A percentile compares a stretch with the other conserved stretches of the same genome.
phyloP scores from a whole-genome alignment of 306 rosid species.

The Gynostemma pentaphyllum region DNA sequence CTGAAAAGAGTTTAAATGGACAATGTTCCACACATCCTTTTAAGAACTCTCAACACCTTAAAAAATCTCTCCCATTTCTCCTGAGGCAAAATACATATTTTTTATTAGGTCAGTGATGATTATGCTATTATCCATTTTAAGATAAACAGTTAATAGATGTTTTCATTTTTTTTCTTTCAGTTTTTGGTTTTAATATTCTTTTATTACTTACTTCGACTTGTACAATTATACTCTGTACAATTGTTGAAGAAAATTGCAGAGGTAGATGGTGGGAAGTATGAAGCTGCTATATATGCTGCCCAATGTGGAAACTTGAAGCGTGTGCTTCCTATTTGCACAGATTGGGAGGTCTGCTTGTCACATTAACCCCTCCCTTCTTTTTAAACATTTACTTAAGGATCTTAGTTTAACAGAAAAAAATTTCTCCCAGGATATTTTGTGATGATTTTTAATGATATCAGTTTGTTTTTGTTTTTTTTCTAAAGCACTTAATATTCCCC shows the following conservation, averaged over 20 bases:
- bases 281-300: constrained; percentile 86
- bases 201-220: not conserved
- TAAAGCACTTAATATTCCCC: not conserved
- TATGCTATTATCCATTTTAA: not conserved
- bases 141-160: not conserved
- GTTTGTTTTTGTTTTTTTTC: not conserved
- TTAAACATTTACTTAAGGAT: not conserved
- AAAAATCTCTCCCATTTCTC: too few species aligned
- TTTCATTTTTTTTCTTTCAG: not conserved
- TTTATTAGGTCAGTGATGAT: not conserved
- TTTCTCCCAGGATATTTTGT: constrained; percentile 9
- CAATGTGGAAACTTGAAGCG: constrained; percentile 80
- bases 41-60: too few species aligned
- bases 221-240: not conserved
- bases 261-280: constrained; percentile 82
- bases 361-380: not conserved
- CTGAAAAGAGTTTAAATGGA: too few species aligned
- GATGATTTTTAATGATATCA: not conserved
- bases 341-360: constrained; percentile 73
- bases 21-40: too few species aligned
- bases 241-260: constrained; percentile 75
- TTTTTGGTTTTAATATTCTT: not conserved
- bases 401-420: constrained; percentile 10
- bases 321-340: constrained; percentile 87
- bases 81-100: not conserved